phyloP scores from a whole-genome alignment of 305 asterid genomes.

The Solanum aculeatissimum region DNA sequence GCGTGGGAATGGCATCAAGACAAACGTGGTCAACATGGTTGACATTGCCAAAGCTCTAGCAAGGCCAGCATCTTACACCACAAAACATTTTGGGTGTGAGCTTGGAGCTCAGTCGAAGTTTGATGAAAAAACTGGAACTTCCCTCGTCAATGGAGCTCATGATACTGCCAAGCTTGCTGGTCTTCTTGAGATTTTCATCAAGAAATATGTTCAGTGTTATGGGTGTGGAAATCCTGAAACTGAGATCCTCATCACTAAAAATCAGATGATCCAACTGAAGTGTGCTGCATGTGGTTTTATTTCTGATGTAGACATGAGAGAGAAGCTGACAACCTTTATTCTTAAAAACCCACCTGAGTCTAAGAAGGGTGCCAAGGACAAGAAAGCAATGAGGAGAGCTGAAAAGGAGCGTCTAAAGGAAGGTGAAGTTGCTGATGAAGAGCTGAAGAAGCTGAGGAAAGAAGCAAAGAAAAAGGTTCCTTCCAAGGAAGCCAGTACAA shows the following conservation, averaged over 20 bases:
- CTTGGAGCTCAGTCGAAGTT: slow-evolving; percentile 41
- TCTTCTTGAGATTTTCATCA: slow-evolving; percentile 29
- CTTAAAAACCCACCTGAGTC: slow-evolving; percentile 29
- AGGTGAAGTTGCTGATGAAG: slow-evolving; percentile 36
- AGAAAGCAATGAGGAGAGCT: slow-evolving; percentile 28
- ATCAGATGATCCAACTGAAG: slow-evolving; percentile 30
- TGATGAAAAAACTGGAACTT: slow-evolving; percentile 34
- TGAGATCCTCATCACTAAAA: slow-evolving; percentile 22
- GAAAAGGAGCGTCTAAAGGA: slow-evolving; percentile 32
- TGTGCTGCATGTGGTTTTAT: slow-evolving; percentile 35
- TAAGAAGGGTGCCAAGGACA: slow-evolving; percentile 29
- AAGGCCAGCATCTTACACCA: slow-evolving; percentile 32
- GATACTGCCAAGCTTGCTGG: slow-evolving; percentile 35
- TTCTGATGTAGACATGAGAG: slow-evolving; percentile 38
- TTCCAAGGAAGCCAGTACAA: slow-evolving; percentile 11
- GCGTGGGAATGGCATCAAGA: slow-evolving; percentile 41
- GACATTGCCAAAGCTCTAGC: slow-evolving; percentile 37
- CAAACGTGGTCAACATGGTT: slow-evolving; percentile 34
- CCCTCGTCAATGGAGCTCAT: slow-evolving; percentile 35
- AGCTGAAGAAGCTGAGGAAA: slow-evolving; percentile 24
- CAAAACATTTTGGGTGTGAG: slow-evolving; percentile 30
- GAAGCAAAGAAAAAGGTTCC: slow-evolving; percentile 25
- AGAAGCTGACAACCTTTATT: slow-evolving; percentile 29
- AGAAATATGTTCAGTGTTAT: slow-evolving; percentile 35
- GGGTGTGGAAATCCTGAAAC: slow-evolving; percentile 35